Evolutionary conservation across 257 asterid species (phyloP).

Genomic region (Solanum neorickii): DNA sequence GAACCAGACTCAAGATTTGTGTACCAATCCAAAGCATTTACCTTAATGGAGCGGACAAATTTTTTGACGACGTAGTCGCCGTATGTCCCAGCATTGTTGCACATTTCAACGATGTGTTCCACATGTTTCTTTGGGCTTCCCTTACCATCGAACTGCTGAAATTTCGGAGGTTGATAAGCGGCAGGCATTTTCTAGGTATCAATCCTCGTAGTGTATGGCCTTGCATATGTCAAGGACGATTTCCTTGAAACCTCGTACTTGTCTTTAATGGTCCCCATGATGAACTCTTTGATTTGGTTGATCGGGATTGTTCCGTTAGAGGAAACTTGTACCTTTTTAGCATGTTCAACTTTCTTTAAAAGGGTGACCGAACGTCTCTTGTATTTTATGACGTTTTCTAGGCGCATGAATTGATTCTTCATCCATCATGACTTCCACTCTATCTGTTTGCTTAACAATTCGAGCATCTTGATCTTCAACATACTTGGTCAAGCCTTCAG

Average conservation of each 20-base stretch:
- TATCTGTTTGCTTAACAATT: background rate
- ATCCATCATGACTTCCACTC: background rate
- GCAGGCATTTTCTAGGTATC: background rate
- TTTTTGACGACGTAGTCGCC: background rate
- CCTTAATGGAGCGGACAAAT: background rate
- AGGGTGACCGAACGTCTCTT: background rate
- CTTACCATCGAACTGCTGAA: background rate
- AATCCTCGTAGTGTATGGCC: background rate
- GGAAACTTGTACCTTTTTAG: background rate
- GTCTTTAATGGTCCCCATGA: background rate
- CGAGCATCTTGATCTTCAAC: background rate
- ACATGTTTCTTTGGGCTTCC: background rate
- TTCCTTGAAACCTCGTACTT: background rate
- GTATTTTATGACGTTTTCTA: no score
- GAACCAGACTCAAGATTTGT: background rate
- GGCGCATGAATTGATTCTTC: background rate
- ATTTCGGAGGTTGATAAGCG: background rate
- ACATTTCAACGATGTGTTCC: background rate
- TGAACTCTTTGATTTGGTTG: no score
- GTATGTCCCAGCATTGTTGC: background rate
- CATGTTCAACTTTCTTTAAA: background rate
- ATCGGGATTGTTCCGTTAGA: no score
- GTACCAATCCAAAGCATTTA: background rate
- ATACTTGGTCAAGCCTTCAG: background rate
- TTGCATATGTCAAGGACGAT: background rate